Percentiles rank a stretch among this genome's conserved stretches.
Conservation (phyloP, 2,329 filamentous ascomycete species). For the Zymoseptoria pseudotritici region DNA sequence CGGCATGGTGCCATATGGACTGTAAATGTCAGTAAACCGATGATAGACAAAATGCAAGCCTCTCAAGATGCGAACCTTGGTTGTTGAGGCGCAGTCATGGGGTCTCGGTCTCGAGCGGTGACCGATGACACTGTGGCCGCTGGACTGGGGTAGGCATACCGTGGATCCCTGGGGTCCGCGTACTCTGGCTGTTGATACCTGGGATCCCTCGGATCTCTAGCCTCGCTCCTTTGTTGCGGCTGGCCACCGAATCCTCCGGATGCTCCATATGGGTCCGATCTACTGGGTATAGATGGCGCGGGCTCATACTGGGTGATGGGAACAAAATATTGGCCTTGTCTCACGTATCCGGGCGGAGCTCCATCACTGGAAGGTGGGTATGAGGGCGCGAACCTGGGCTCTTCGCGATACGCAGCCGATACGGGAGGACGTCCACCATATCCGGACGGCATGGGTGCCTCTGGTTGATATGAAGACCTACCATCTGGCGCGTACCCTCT, state of each 20-base stretch:
- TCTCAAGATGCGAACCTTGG: conserved; percentile 25
- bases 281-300: conserved; percentile 17
- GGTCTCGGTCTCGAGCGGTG: conserved; percentile 22
- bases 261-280: conserved; percentile 21
- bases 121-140: conserved; percentile 26
- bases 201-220: conserved; percentile 20
- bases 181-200: conserved; percentile 26
- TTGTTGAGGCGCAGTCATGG: conserved; percentile 21
- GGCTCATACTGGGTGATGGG: conserved; percentile 25
- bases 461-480: conserved; percentile 21
- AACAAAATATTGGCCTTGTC: conserved; percentile 28
- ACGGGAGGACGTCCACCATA: conserved; percentile 22
- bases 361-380: conserved; percentile 22
- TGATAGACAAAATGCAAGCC: neutral
- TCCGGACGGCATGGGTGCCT: conserved; percentile 17
- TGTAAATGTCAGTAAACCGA: conserved; percentile 21
- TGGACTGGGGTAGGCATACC: conserved; percentile 31
- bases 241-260: conserved; percentile 17
- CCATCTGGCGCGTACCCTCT: conserved; percentile 18
- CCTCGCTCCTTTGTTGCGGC: conserved; percentile 11
- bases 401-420: conserved; percentile 22
- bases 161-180: conserved; percentile 18
- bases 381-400: conserved; percentile 25
- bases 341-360: conserved; percentile 28
- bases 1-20: conserved; percentile 22